Evolutionary conservation across 2,329 filamentous ascomycete genomes (phyloP).

Genomic region (Sclerotinia minor): DNA sequence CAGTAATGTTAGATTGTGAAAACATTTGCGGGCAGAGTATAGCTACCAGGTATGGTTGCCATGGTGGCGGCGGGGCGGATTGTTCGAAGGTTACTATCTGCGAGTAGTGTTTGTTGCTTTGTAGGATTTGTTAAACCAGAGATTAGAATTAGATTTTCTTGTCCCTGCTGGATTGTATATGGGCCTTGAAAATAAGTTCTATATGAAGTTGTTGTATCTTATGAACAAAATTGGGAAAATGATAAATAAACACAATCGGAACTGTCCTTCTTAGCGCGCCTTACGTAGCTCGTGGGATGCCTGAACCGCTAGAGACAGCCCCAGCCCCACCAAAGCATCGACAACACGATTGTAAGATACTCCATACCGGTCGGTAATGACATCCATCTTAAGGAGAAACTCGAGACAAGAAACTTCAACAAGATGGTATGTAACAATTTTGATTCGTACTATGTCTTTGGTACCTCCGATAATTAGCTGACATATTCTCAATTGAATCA

Average conservation of each 20-base stretch:
- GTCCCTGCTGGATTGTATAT: not conserved
- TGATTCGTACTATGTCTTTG: not conserved
- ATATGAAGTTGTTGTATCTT: not conserved
- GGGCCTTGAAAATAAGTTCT: conserved; percentile 1
- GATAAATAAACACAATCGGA: conserved; percentile 23
- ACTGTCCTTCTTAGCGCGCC: conserved; percentile 26
- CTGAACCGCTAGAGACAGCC: conserved; percentile 30
- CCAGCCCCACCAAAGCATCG: conserved; percentile 31
- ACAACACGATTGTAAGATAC: conserved; percentile 25
- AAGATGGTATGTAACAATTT: conserved; percentile 25
- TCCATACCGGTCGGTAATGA: conserved; percentile 25
- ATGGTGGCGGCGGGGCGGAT: conserved; percentile 35
- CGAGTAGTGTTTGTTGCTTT: not conserved
- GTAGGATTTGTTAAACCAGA: not conserved
- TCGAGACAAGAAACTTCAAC: conserved; percentile 20
- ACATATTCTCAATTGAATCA: not conserved
- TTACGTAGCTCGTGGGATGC: conserved; percentile 31
- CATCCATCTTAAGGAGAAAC: conserved; percentile 20
- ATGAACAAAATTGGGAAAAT: conserved; percentile 18
- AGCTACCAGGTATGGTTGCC: conserved; percentile 42
- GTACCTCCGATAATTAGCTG: not conserved
- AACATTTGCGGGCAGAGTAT: not conserved
- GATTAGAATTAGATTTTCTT: conserved; percentile 2
- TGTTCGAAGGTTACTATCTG: not conserved
- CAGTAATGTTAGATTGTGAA: conserved; percentile 29